These are phyloP conservation scores for Phialophora macrospora DNA, from an alignment of 2,329 filamentous ascomycete species.

Conservation along the genomic window DNA sequence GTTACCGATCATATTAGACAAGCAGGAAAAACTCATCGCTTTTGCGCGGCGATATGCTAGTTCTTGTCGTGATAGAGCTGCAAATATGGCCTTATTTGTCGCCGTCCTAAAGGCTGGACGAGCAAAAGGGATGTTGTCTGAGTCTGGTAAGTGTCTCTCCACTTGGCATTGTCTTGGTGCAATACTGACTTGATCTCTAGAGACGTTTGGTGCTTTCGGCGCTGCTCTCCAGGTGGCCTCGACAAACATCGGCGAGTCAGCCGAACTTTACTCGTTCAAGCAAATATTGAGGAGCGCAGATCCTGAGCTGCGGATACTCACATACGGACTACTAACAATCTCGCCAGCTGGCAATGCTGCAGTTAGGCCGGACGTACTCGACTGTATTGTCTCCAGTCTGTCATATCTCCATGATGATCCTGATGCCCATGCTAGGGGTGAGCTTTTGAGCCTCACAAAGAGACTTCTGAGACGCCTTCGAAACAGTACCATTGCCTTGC, in stretches of 20 bases:
- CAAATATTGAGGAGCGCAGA: conserved; percentile 55
- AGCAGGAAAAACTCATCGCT: conserved; percentile 26
- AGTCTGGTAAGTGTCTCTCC: conserved; percentile 20
- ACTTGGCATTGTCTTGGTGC: too few relatives aligned
- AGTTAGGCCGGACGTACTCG: conserved; percentile 66
- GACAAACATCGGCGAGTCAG: background rate
- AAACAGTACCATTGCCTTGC: conserved; percentile 12
- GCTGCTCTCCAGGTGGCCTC: background rate
- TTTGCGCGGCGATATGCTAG: conserved; percentile 24
- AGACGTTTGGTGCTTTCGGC: conserved; percentile 22
- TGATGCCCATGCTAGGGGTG: conserved; percentile 83
- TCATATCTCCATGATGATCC: conserved; percentile 78
- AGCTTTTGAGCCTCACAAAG: conserved; percentile 74
- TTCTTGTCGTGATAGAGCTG: conserved; percentile 13
- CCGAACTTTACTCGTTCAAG: conserved; percentile 38
- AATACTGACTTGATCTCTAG: conserved; percentile 15
- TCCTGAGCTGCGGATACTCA: conserved; percentile 73
- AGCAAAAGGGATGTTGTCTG: conserved; percentile 26
- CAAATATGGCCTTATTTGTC: conserved; percentile 30
- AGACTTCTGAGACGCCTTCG: conserved; percentile 57
- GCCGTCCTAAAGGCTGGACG: conserved; percentile 35
- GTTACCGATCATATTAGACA: conserved; percentile 34
- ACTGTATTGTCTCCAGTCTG: conserved; percentile 68
- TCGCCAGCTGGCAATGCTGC: conserved; percentile 76
- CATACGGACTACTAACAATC: conserved; percentile 77